Evolutionary conservation across 2,329 filamentous ascomycete genomes (phyloP).

Genomic region (Cadophora gregata): DNA sequence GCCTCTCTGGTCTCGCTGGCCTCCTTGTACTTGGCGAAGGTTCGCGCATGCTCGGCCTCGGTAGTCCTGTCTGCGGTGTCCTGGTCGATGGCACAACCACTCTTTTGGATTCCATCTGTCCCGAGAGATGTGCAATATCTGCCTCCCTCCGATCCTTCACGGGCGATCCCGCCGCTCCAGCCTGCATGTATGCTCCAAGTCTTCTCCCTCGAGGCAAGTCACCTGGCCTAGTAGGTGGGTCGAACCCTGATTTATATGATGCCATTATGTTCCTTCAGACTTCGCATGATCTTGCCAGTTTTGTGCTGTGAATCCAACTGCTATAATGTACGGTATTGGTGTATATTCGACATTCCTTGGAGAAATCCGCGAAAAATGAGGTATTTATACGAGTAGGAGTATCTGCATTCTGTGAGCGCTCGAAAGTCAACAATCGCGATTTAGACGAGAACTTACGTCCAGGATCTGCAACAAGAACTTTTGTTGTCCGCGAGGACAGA

Average conservation of each 20-base stretch:
- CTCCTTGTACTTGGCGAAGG: constrained; percentile 33
- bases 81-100: constrained; percentile 25
- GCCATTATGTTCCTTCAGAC: constrained; percentile 48
- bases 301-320: constrained; percentile 36
- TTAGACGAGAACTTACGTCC: constrained; percentile 29
- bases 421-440: constrained; percentile 2
- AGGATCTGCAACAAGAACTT: constrained; percentile 28
- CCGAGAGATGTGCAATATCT: constrained; percentile 49
- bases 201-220: constrained; percentile 46
- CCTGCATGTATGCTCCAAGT: constrained; percentile 36
- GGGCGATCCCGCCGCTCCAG: constrained; percentile 20
- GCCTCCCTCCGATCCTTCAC: constrained; percentile 45
- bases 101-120: constrained; percentile 34
- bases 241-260: constrained; percentile 50
- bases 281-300: constrained; percentile 32
- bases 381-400: constrained; percentile 28
- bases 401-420: constrained; percentile 32
- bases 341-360: constrained; percentile 37
- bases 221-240: constrained; percentile 49
- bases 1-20: constrained; percentile 34
- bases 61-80: constrained; percentile 33
- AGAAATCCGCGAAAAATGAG: constrained; percentile 27
- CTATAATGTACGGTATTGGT: constrained; percentile 33
- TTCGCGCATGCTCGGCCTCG: constrained; percentile 35
- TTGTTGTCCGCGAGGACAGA: constrained; percentile 37